phyloP scores from a whole-genome alignment of 148 eudicot species.

The Diospyros kaki region DNA sequence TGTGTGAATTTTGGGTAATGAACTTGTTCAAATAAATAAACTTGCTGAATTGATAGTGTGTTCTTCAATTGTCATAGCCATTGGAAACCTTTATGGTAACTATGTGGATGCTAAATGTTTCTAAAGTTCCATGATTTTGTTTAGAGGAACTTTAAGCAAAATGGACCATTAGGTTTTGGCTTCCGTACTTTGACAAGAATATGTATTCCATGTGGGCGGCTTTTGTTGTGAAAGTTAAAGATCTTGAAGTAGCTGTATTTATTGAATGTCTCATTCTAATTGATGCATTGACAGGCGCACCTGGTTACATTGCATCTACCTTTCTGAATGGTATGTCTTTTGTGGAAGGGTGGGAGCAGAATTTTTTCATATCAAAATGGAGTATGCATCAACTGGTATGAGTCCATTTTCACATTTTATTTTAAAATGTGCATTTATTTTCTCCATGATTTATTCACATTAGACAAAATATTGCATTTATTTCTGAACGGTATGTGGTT shows the following conservation, averaged over 20 bases:
- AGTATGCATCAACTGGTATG: constrained; percentile 99
- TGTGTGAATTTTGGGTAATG: too few species aligned
- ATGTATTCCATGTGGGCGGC: neutral
- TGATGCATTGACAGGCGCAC: constrained; percentile 67
- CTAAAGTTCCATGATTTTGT: too few species aligned
- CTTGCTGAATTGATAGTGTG: too few species aligned
- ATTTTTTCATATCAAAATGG: constrained; percentile 94
- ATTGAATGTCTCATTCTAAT: constrained; percentile 3
- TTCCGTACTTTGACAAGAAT: neutral
- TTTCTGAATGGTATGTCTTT: constrained; percentile 90
- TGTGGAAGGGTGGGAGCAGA: constrained; percentile 98
- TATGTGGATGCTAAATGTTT: too few species aligned
- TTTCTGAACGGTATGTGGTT: too few species aligned
- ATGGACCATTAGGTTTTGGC: neutral
- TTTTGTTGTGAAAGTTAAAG: neutral
- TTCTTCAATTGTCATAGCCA: too few species aligned
- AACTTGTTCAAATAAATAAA: too few species aligned
- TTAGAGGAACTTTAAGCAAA: too few species aligned
- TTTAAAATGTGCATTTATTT: neutral
- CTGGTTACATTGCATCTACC: constrained; percentile 87
- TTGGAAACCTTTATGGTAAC: too few species aligned
- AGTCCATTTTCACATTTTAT: neutral
- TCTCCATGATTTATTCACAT: neutral
- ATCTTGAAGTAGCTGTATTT: constrained; percentile 1
- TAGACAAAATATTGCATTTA: neutral